Percentiles rank a stretch among this genome's conserved stretches.
phyloP scores from a whole-genome alignment of 2,329 filamentous ascomycete genomes.

The Penicillium griseofulvum region DNA sequence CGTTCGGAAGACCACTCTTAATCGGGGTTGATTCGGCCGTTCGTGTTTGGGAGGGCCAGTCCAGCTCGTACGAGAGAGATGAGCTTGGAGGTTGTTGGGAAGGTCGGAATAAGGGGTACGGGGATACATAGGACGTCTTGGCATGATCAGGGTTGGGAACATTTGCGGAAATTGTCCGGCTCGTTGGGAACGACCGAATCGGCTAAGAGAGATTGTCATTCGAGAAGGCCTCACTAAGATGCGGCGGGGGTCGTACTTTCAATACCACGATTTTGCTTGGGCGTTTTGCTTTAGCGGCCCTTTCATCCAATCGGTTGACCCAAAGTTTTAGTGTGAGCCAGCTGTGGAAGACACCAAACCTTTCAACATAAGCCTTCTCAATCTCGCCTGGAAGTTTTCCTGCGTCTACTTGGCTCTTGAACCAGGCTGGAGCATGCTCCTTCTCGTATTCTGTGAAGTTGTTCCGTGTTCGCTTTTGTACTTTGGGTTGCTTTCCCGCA shows the following conservation, averaged over 20 bases:
- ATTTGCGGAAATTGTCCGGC: not conserved
- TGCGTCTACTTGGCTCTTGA: not conserved
- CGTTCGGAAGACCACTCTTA: not conserved
- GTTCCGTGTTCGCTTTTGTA: not conserved
- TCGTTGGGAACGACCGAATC: not conserved
- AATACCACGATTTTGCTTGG: constrained; percentile 1
- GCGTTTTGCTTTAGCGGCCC: not conserved
- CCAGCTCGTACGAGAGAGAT: too few relatives aligned
- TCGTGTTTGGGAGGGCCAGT: not conserved
- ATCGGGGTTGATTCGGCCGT: not conserved
- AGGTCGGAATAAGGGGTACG: not conserved
- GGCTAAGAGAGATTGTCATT: constrained; percentile 2
- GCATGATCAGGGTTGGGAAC: not conserved
- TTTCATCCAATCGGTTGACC: not conserved
- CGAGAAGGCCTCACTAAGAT: not conserved
- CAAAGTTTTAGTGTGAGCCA: not conserved
- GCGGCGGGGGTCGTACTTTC: not conserved
- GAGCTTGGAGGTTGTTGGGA: not conserved
- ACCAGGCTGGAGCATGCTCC: constrained; percentile 1
- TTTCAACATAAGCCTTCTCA: not conserved
- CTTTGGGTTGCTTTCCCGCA: not conserved
- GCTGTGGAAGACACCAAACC: constrained; percentile 1
- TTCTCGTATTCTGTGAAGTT: constrained; percentile 8
- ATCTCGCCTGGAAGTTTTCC: not conserved
- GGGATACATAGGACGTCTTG: not conserved